Evolutionary conservation across 2,329 filamentous ascomycete species (phyloP), one percentile per base, ranked within the genome.

Genomic region (Fusarium sp.): DNA sequence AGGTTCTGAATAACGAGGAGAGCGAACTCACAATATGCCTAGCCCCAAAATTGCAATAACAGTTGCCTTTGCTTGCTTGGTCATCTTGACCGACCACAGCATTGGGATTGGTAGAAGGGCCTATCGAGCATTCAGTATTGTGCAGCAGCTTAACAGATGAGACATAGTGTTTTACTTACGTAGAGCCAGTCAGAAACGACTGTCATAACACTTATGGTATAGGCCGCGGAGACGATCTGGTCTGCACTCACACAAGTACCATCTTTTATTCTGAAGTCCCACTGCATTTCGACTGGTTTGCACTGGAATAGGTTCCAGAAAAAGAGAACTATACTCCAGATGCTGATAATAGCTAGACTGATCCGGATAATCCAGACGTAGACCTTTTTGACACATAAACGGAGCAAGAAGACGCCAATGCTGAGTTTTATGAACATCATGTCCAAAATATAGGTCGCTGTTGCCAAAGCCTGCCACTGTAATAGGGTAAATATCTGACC

Each of bases 371-470:
- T 85, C 76, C 83, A 87, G 28, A 82, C 85, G 75, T 89, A 89
- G 26, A 84, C 77, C 52, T 80, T 84, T 47, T 83, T 80, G 8
- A 83, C 82, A 3, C 87, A 84, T 22, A 89, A 80, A 11, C 86
- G 83, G 24, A 89, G 78, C 14, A 89, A 82, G 68, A 88, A 88
- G 66, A 89, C 80, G 39, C 84, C 85, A 55, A 89, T 88, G 79
- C 87, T 87, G 57, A 89, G 79, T 79, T 89, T 89, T 79, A 88
- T 85, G 68, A 89, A 85, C 83, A 88, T 85, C 87, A 89, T 89
- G 68, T 87, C 83, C 15, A 85, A 70, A 50, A 89, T 80, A 62
- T 89, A 89, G 5, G 84, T 84, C 12, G 83, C 85, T 2, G 87
- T 86, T 17, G 86, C 85, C 36, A 89, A 74, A 30, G 87, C 85